Evolutionary conservation across 352 stramenopile species (phyloP), one percentile per base, ranked within the genome.

Genomic region (Phytophthora pseudosyringae): DNA sequence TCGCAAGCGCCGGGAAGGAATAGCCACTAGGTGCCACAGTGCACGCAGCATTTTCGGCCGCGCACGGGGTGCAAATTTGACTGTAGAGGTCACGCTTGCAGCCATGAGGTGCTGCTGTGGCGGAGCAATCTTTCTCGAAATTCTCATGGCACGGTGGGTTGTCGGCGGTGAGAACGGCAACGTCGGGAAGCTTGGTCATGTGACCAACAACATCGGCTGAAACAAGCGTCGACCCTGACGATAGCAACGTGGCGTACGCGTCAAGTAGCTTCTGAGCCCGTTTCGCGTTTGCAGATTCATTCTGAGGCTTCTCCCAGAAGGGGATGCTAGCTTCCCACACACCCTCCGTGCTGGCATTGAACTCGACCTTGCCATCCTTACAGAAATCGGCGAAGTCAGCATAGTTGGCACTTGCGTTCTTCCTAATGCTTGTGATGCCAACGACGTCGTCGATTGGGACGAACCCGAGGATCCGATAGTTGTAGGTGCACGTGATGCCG

Each of bases 381-480:
- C 81, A 91, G 56, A 93, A 93, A 48, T 84, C 75, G 4, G 49
- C 64, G 53, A 88, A 85, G 63, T 26, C 25, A 7, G 35, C 1
- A 32, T 40, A 59, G 18, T 84, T 76, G 8, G n/a, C 16, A 40
- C 43, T 65, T 9, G 55, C 16, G 11, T 69, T 63, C 50, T 64
- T 75, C 2, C n/a, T 71, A 43, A 89, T 61, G 45, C 47, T 41
- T 9, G 83, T 92, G 71, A 93, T 93, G 39, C 83, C 83, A 4
- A 93, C 83, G 32, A 93, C 58, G 44, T 90, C 83, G 44, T 93
- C 86, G 47, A 94, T 77, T 5, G 71, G 57, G 3, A 94, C 64
- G 51, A 81, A 90, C 13, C 83, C 83, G 29, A 93, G 71, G 26
- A 78, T 73, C 12, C 76, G 70, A 64, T 86, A 90, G 40, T 73